Evolutionary conservation across 768 basidiomycete species (phyloP), one percentile per base, ranked within the genome.

Genomic region (Tulasnella sp.): DNA sequence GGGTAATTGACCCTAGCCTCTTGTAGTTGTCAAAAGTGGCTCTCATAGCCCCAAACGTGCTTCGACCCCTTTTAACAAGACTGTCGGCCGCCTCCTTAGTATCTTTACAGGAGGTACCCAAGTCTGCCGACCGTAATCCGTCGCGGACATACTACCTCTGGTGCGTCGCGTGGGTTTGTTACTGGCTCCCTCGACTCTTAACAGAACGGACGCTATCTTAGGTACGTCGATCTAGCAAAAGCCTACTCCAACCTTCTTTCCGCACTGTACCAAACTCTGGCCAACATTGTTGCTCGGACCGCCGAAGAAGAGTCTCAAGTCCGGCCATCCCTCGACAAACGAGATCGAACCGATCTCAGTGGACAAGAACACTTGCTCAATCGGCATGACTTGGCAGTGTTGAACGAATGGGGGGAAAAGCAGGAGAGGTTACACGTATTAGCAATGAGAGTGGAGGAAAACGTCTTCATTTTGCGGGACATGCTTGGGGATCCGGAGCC

Each of bases 71-170:
- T 67, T 85, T 98, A 74, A 88, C 93, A 25, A 88, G 89, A 3
- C 87, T 99, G 71, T 90, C 94, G 15, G 86, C 90, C 1, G 91
- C 96, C 80, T 91, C 90, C 40, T 81, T 99, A 74, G 90, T 99
- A 79, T 94, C 92, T 81, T 91, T 92, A 14, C 95, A 97, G 84
- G 96, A 98, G 83, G 91, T 98, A 1, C 93, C 97, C 5, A 92
- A 92, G 83, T 93, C 90, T 79, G 90, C 92, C 29, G 95, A 97
- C 81, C 91, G 95, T 69, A 93, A 94, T 82, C 93, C 95, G 4
- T 88, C 91, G 0, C 87, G 94, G 34, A 96, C 91, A 69, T 93
- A 95, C 82, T 98, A 93, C 84, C 88, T 98, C 39, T 99, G 97
- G 97, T 94, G 77, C 39, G 86, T 79, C 36, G 40, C 6, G n/a